phyloP scores from a whole-genome alignment of 208 protist genomes.

The Leishmania tropica region DNA sequence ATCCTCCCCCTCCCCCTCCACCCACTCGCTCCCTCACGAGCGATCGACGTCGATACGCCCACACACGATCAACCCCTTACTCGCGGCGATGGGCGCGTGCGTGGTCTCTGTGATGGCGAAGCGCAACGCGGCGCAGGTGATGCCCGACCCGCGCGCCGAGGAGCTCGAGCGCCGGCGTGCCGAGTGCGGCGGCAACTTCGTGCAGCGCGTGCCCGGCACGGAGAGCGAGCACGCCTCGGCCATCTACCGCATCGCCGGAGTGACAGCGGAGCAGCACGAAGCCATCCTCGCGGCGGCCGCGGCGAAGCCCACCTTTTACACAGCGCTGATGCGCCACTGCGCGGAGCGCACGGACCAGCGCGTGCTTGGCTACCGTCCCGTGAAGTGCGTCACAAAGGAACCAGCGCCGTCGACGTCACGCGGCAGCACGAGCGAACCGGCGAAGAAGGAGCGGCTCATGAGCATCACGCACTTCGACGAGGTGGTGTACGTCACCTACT shows the following conservation, averaged over 20 bases:
- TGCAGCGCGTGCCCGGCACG: constrained; percentile 42
- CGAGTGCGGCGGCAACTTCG: constrained; percentile 31
- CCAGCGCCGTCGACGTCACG: constrained; percentile 45
- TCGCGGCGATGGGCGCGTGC: constrained; percentile 46
- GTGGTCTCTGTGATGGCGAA: constrained; percentile 46
- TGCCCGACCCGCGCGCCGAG: constrained; percentile 28
- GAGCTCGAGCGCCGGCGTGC: constrained; percentile 22
- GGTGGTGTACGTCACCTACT: constrained; percentile 47
- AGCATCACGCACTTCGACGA: constrained; percentile 62
- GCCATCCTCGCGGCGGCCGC: constrained; percentile 15
- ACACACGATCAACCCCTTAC: background rate
- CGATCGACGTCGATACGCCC: background rate
- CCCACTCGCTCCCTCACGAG: background rate
- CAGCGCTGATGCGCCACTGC: constrained; percentile 25
- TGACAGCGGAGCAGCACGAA: constrained; percentile 20
- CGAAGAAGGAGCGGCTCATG: constrained; percentile 28
- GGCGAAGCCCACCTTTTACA: constrained; percentile 21
- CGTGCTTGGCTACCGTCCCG: constrained; percentile 49
- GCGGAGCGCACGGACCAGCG: constrained; percentile 19
- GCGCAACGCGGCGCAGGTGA: constrained; percentile 28
- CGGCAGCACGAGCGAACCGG: constrained; percentile 26
- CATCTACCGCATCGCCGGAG: constrained; percentile 53
- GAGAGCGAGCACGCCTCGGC: constrained; percentile 48
- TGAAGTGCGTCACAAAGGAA: constrained; percentile 30
- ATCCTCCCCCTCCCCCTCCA: background rate